Conservation (phyloP, 179 eudicot genomes). For the Silene vulgaris region DNA sequence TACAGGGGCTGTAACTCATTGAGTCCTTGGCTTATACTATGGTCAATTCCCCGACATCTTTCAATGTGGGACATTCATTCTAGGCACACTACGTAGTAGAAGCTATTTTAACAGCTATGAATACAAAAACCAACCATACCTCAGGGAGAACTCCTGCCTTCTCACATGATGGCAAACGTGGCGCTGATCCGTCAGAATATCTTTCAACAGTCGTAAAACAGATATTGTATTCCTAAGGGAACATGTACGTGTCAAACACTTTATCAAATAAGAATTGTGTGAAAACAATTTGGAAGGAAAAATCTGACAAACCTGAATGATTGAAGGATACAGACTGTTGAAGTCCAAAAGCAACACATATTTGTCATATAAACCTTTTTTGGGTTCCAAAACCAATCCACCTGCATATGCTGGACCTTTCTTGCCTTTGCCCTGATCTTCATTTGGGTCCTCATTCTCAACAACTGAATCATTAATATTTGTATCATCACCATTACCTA, state of each 20-base stretch:
- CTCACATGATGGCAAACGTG: slow-evolving; percentile 61
- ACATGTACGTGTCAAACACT: slow-evolving; percentile 15
- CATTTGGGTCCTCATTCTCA: slow-evolving; percentile 47
- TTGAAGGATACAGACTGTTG: slow-evolving; percentile 98
- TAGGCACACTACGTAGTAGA: neutral
- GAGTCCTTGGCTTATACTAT: neutral
- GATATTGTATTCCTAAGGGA: slow-evolving; percentile 81
- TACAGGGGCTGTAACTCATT: neutral
- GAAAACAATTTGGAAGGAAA: neutral
- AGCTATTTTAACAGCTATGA: neutral
- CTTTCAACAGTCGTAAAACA: slow-evolving; percentile 96
- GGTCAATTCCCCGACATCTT: neutral
- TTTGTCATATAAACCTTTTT: slow-evolving; percentile 89
- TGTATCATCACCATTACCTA: slow-evolving; percentile 37
- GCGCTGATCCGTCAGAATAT: slow-evolving; percentile 49
- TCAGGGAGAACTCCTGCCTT: slow-evolving; percentile 80
- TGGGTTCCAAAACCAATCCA: slow-evolving; percentile 97
- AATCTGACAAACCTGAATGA: slow-evolving; percentile 66
- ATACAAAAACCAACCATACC: slow-evolving; percentile 38
- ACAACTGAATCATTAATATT: slow-evolving; percentile 38
- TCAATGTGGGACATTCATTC: neutral
- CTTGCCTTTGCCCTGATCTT: slow-evolving; percentile 52
- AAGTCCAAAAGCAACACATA: slow-evolving; percentile 90
- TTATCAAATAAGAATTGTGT: neutral
- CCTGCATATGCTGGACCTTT: slow-evolving; percentile 92